These are phyloP conservation scores for Xylariaceae sp. DNA, from an alignment of 2,329 filamentous ascomycete genomes.

Conservation along the genomic window DNA sequence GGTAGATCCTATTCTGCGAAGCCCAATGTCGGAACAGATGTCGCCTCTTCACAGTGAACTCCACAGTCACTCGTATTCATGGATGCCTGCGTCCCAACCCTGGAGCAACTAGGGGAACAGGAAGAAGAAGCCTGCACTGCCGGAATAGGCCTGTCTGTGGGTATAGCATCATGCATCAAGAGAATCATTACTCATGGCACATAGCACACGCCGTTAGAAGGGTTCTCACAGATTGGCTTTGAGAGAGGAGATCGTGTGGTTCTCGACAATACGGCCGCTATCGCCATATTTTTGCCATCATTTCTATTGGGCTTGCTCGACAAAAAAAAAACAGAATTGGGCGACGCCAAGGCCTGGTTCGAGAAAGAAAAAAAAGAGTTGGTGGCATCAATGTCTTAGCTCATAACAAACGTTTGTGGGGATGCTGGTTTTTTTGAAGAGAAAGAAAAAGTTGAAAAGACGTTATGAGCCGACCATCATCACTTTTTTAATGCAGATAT, in stretches of 20 bases:
- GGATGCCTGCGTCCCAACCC: conserved; percentile 28
- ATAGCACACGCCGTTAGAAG: conserved; percentile 7
- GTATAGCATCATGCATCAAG: conserved; percentile 2
- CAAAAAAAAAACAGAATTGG: neutral
- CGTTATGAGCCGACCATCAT: conserved; percentile 10
- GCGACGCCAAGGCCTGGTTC: conserved; percentile 6
- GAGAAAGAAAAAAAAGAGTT: neutral
- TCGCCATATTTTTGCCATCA: conserved; percentile 10
- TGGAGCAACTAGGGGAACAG: conserved; percentile 25
- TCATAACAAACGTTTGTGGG: conserved; percentile 8
- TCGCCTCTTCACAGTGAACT: conserved; percentile 26
- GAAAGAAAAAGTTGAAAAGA: conserved; percentile 1
- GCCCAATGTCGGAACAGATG: conserved; percentile 25
- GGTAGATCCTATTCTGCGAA: conserved; percentile 29
- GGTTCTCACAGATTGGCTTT: conserved; percentile 11
- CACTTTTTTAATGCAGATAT: conserved; percentile 5
- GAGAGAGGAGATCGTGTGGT: conserved; percentile 6
- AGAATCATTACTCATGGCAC: conserved; percentile 8
- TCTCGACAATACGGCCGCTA: conserved; percentile 4
- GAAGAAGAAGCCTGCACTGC: conserved; percentile 5
- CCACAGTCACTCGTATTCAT: conserved; percentile 24
- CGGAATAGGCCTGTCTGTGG: neutral
- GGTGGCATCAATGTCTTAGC: conserved; percentile 12
- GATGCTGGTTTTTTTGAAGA: conserved; percentile 4
- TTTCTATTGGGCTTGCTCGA: conserved; percentile 12